These are phyloP conservation scores for Globisporangium iwayamae DNA, from an alignment of 352 stramenopile species.

Conservation along the genomic window DNA sequence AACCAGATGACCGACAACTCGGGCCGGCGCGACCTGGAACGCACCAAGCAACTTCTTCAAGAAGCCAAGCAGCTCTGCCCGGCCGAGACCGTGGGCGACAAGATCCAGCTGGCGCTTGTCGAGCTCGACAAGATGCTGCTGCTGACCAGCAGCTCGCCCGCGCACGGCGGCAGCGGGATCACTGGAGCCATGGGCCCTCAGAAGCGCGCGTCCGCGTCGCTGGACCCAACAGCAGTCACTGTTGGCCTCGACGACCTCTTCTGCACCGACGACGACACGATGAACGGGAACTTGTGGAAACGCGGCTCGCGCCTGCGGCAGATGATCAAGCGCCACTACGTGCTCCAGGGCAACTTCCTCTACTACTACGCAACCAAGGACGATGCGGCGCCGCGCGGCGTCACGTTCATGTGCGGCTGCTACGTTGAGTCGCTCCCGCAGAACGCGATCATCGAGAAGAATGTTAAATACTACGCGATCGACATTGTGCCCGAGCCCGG, in stretches of 20 bases:
- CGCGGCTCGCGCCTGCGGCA: conserved; percentile 72
- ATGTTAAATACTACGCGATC: conserved; percentile 82
- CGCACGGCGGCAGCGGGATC: not conserved
- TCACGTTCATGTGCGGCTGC: conserved; percentile 78
- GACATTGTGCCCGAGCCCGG: conserved; percentile 80
- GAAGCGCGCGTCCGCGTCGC: not conserved
- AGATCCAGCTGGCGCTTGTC: conserved; percentile 42
- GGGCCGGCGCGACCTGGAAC: conserved; percentile 51
- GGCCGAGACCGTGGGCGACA: conserved; percentile 32
- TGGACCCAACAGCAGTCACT: conserved; percentile 16
- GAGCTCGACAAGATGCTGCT: conserved; percentile 47
- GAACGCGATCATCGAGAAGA: conserved; percentile 69
- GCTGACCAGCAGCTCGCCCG: not conserved
- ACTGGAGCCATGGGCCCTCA: not conserved
- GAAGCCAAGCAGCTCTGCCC: conserved; percentile 46
- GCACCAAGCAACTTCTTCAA: conserved; percentile 42
- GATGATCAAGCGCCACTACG: conserved; percentile 86
- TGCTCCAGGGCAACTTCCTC: conserved; percentile 85
- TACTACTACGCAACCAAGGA: conserved; percentile 82
- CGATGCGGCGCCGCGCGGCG: conserved; percentile 66
- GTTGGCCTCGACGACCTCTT: conserved; percentile 22
- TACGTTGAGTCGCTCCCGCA: conserved; percentile 68
- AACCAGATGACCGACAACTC: conserved; percentile 21
- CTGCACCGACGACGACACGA: conserved; percentile 29
- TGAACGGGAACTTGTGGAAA: conserved; percentile 74